These are phyloP conservation scores for Rhizopogon salebrosus DNA, from an alignment of 768 basidiomycete species.

Conservation along the genomic window DNA sequence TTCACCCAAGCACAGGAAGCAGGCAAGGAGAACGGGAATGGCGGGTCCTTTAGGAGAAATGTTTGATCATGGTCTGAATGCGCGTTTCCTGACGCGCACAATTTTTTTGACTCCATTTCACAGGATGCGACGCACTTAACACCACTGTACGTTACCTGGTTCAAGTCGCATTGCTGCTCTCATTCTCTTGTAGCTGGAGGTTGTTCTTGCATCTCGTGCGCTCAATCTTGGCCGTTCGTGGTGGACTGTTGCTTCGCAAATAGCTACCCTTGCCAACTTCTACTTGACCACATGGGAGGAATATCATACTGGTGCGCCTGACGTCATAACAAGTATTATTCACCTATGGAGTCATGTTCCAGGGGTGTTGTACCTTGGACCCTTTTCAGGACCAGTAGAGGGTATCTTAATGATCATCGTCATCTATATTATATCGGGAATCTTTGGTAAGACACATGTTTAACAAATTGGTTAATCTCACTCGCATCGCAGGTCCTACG, in stretches of 20 bases:
- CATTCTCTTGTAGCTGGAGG: conserved; percentile 61
- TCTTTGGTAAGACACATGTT: conserved; percentile 47
- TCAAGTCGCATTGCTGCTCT: conserved; percentile 1
- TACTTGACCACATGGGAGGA: conserved; percentile 78
- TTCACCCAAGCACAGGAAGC: conserved; percentile 55
- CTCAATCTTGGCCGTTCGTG: conserved; percentile 91
- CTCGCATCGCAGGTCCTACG: conserved; percentile 47
- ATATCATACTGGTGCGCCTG: conserved; percentile 74
- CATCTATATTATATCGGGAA: conserved; percentile 75
- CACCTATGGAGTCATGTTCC: not conserved
- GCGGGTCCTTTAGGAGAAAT: conserved; percentile 96
- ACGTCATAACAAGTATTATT: not conserved
- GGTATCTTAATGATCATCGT: conserved; percentile 83
- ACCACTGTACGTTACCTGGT: conserved; percentile 60
- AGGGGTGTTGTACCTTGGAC: conserved; percentile 87
- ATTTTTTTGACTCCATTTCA: not conserved
- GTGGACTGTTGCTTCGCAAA: conserved; percentile 93
- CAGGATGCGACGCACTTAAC: conserved; percentile 90
- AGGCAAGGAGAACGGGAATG: conserved; percentile 94
- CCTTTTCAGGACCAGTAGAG: conserved; percentile 94
- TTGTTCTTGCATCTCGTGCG: conserved; percentile 75
- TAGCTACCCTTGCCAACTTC: conserved; percentile 62
- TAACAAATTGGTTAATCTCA: not conserved
- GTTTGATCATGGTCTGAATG: conserved; percentile 86
- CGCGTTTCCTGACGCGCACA: not conserved